Base-by-base conservation (phyloP, 345 rosid species). In the Lepidium aucheri region DNA sequence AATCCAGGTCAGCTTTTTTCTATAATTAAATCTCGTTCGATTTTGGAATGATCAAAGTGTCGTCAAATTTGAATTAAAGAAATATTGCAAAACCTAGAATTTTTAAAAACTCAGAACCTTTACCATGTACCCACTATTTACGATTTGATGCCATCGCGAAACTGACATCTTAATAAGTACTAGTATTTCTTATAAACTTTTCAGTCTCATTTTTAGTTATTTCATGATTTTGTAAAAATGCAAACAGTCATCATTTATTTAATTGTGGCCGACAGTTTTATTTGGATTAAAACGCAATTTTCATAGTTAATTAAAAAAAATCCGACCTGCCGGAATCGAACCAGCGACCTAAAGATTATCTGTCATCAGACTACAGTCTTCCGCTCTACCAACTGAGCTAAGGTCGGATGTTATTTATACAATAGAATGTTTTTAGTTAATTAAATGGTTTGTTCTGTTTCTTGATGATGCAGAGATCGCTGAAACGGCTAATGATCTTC, bases 351-450 rank as follows among this genome's bases (percentile, higher is more conserved):
- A 66, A 40, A 51, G 68, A 63, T 63, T 50, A 0, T 54, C 43
- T 54, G 60, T 17, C 3, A 38, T n/a, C 32, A 22, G 12, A 85
- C 96, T 94, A 90, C 97, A 90, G 97, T 88, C 97, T 95, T 85
- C 99, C 97, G 97, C 99, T 85, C 96, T 90, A 53, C 95, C 97
- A 93, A 85, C 97, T 90, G 91, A 94, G 99, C 99, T 86, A 90
- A 90, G 90, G 86, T 85, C 97, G 97, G 94, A 3, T 50, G 5
- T 17, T 36, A 1, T 1, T 1, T 8, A 4, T 0, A 0, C 0
- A 17, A 0, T 0, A n/a, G 3, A 1, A 0, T 4, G 4, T 2
- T 0, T 0, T 0, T 2, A 0, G 6, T 1, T 15, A 24, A 28
- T 40, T 2, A 53, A 5, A 20, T 1, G 0, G 0, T 46, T 57